Evolutionary conservation across 2,329 filamentous ascomycete species (phyloP).

Genomic region (Colletotrichum musicola): DNA sequence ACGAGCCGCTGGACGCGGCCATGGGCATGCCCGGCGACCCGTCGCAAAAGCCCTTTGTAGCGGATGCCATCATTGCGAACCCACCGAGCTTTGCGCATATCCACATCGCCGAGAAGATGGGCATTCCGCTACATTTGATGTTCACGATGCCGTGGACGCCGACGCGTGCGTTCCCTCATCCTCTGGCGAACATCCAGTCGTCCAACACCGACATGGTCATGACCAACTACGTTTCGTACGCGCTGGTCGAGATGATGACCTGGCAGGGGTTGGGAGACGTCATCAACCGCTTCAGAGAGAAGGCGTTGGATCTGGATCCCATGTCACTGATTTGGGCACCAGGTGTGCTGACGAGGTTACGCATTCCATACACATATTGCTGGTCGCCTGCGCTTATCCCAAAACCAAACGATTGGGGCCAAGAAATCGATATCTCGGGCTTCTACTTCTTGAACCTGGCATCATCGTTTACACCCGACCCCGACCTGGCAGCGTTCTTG

Average conservation of each 20-base stretch:
- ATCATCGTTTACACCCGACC: conserved; percentile 73
- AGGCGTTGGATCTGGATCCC: conserved; percentile 79
- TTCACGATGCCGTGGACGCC: conserved; percentile 97
- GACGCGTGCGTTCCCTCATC: conserved; percentile 87
- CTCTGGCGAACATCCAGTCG: conserved; percentile 83
- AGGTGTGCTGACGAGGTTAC: conserved; percentile 79
- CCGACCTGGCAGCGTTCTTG: conserved; percentile 76
- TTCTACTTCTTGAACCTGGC: conserved; percentile 82
- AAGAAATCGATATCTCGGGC: conserved; percentile 78
- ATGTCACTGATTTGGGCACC: conserved; percentile 87
- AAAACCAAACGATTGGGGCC: conserved; percentile 82
- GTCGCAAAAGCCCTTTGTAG: conserved; percentile 76
- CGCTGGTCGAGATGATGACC: conserved; percentile 89
- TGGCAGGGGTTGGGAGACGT: conserved; percentile 94
- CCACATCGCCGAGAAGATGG: conserved; percentile 80
- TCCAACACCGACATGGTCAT: conserved; percentile 81
- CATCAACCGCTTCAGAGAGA: conserved; percentile 87
- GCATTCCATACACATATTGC: conserved; percentile 89
- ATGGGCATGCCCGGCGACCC: conserved; percentile 55
- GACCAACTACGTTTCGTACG: conserved; percentile 87
- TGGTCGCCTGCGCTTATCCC: conserved; percentile 88
- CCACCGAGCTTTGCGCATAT: conserved; percentile 83
- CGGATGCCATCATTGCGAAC: conserved; percentile 84
- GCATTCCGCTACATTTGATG: conserved; percentile 85
- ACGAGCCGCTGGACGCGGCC: conserved; percentile 65